Base-by-base conservation (phyloP, 371 early-diverging fungal genomes). In the Apophysomyces ossiformis region DNA sequence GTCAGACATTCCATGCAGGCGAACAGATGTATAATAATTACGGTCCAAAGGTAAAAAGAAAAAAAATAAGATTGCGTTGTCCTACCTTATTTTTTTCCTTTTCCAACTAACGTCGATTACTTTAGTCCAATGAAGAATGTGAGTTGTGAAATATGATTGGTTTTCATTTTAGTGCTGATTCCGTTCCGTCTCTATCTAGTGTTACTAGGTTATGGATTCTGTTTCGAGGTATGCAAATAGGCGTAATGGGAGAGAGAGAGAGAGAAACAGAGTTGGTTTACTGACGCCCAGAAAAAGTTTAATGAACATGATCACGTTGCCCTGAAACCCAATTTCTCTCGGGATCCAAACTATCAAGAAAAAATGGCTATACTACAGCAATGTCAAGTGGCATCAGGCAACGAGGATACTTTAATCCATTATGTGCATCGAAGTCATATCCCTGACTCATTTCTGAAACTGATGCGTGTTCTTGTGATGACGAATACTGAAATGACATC, bases 41-140 rank as follows among this genome's bases (percentile, higher is more conserved):
- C 71, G 90, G 90, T 6, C 84, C 89, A 47, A 90, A 90, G 79
- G 85, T 82, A 69, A 45, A 47, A 35, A 26, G 41, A 46, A 45
- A 90, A 78, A 84, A 81, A 69, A 45, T 47, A 35, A 26, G 41
- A 46, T 38, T 15, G 37, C 5, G 37, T 37, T 57, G n/a, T 43
- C 45, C 36, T 47, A 18, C 9, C 44, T 46, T 57, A 16, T 18
- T 37, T 16, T 18, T 43, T 15, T 58, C 18, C 11, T 35, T 21
- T 41, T 57, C 13, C 41, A 41, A 41, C 41, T 41, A 12, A 37
- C 16, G n/a, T 41, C 8, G n/a, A 16, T 18, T 43, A 9, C 43
- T 15, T 16, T 57, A 81, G 79, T 87, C 90, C 9, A 90, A 90
- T 64, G 89, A 89, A 82, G 90, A 90, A 74, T 74, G 87, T 84